Base-by-base conservation (phyloP, 2,329 filamentous ascomycete genomes). In the Hortaea sp. region DNA sequence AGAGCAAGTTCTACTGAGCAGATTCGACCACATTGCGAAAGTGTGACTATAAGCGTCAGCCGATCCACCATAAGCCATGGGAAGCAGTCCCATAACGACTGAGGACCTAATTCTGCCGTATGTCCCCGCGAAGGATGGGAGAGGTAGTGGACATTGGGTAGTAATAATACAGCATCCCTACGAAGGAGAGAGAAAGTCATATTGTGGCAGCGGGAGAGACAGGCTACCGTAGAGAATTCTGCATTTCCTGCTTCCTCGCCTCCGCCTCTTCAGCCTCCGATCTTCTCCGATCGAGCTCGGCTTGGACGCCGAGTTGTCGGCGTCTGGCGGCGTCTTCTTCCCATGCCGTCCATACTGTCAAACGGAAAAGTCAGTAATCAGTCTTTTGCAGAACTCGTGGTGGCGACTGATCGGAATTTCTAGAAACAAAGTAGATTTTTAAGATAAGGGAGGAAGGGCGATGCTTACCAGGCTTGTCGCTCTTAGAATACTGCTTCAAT, bases 401-500 rank as follows among this genome's bases (percentile, higher is more conserved):
- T 20, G 37, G 43, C 20, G 20, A 20, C 20, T 12, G 5, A 40
- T 40, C 34, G 34, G 12, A 37, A 20, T 20, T 20, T 20, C 20
- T 12, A 37, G 34, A 10, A 10, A 37, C 34, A 37, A 37, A 10
- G 10, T 29, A 28, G 5, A 43, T 20, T 20, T 20, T 20, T 20
- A 20, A 20, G 20, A 20, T 35, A n/a, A 35, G 34, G n/a, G 7
- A 12, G 39, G 11, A 28, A 39, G 42, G 20, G 30, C 27, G 7
- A 3, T 27, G 71, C 83, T 50, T 74, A 94, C 88, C 94, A 39
- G 86, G 86, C 70, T 90, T 95, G 62, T 94, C 84, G 10, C 84
- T 92, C 70, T 89, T 94, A 28, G 87, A 85, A 65, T 89, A 87
- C 58, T 90, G 79, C 74, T 94, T 95, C 63, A 98, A 68, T 57